Percentiles rank a stretch among this genome's conserved stretches.
These are phyloP conservation scores for Paracoccidioides brasiliensis DNA, from an alignment of 2,329 filamentous ascomycete genomes.

Conservation along the genomic window DNA sequence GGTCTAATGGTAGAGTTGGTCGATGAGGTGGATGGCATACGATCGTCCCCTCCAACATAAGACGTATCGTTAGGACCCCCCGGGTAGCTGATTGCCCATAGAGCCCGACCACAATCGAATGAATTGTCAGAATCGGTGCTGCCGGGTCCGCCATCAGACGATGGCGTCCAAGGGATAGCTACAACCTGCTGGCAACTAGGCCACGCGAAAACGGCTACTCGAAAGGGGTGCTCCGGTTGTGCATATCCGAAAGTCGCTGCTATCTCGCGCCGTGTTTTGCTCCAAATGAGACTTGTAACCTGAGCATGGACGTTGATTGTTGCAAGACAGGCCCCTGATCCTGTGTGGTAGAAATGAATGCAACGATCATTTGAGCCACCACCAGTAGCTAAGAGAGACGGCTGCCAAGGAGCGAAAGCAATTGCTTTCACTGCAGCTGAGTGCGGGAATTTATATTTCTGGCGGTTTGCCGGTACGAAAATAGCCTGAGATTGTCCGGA, in stretches of 20 bases:
- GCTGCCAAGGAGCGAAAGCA: conserved; percentile 90
- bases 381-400: conserved; percentile 74
- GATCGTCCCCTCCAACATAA: neutral
- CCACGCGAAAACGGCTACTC: conserved; percentile 91
- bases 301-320: conserved; percentile 88
- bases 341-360: conserved; percentile 89
- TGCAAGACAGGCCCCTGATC: conserved; percentile 68
- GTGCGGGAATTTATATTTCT: conserved; percentile 64
- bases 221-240: conserved; percentile 74
- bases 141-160: conserved; percentile 19
- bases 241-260: conserved; percentile 89
- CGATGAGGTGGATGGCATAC: neutral
- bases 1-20: neutral
- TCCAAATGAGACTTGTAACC: conserved; percentile 88
- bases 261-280: conserved; percentile 70
- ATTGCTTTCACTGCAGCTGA: conserved; percentile 90
- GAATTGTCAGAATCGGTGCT: conserved; percentile 14
- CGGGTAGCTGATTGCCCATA: conserved; percentile 82
- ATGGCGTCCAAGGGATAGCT: conserved; percentile 69
- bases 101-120: conserved; percentile 40
- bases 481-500: conserved; percentile 25
- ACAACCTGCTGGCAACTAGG: conserved; percentile 78
- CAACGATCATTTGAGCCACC: conserved; percentile 89
- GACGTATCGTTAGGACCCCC: conserved; percentile 38
- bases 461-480: conserved; percentile 41